Percentiles rank a stretch among this genome's conserved stretches.
These are phyloP conservation scores for Endotrypanum monterogeii DNA, from an alignment of 208 protist genomes.

Conservation along the genomic window DNA sequence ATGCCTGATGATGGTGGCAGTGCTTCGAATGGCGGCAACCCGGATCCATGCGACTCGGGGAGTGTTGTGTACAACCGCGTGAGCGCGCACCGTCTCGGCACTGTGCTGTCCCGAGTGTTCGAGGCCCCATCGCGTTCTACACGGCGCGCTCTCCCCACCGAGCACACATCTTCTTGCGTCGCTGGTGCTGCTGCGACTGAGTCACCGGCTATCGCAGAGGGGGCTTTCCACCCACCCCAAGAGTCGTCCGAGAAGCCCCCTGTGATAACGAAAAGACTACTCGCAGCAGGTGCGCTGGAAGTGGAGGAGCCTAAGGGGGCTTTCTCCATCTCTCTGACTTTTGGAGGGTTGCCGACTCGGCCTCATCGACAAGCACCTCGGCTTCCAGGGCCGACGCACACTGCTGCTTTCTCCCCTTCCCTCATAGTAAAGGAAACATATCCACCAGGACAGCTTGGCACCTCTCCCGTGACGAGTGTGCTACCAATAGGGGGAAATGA, in stretches of 20 bases:
- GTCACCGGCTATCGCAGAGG: not conserved
- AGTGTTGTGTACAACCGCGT: conserved; percentile 25
- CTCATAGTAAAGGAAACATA: conserved; percentile 6
- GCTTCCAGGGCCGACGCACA: conserved; percentile 3
- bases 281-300: not conserved
- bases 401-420: not conserved
- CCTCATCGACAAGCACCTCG: conserved; percentile 8
- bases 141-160: conserved; percentile 19
- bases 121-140: conserved; percentile 17
- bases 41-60: conserved; percentile 7
- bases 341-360: not conserved
- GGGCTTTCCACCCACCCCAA: not conserved
- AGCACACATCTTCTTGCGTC: conserved; percentile 9
- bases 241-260: not conserved
- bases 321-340: not conserved
- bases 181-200: not conserved
- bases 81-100: conserved; percentile 19
- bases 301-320: not conserved
- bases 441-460: not conserved
- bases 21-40: not conserved
- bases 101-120: conserved; percentile 20
- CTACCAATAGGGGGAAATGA: not conserved
- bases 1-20: not conserved
- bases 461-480: not conserved
- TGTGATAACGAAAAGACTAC: not conserved